These are phyloP conservation scores for Tillandsia fasciculata DNA, from an alignment of 176 grass and related monocot species.

Conservation along the genomic window DNA sequence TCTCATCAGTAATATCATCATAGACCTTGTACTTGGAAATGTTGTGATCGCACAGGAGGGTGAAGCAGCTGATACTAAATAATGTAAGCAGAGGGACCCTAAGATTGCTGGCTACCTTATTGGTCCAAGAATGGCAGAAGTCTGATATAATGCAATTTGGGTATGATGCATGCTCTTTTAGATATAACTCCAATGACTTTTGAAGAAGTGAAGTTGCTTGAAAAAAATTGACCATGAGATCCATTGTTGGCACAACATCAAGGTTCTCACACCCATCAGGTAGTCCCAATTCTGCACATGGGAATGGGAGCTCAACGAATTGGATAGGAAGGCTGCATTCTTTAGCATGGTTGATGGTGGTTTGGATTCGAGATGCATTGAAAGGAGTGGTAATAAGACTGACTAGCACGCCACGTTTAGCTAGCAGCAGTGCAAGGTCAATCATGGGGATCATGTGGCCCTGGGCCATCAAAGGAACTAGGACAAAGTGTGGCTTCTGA, in stretches of 20 bases:
- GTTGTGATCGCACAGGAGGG: neutral
- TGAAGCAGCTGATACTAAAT: conserved; percentile 7
- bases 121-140: conserved; percentile 6
- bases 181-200: conserved; percentile 26
- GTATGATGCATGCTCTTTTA: conserved; percentile 6
- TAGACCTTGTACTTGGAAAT: conserved; percentile 1
- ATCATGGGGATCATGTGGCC: conserved; percentile 50
- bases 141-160: conserved; percentile 12
- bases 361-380: conserved; percentile 25
- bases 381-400: conserved; percentile 38
- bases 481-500: conserved; percentile 36
- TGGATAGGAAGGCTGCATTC: conserved; percentile 18
- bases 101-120: neutral
- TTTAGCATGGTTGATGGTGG: conserved; percentile 20
- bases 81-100: neutral
- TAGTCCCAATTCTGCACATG: conserved; percentile 20
- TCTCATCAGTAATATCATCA: conserved; percentile 13
- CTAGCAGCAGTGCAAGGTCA: conserved; percentile 42
- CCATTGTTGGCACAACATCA: conserved; percentile 13
- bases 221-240: conserved; percentile 10
- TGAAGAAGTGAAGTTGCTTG: conserved; percentile 22
- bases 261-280: conserved; percentile 33
- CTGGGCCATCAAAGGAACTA: conserved; percentile 44
- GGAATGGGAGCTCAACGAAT: conserved; percentile 39
- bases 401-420: conserved; percentile 21